Evolutionary conservation across 2,329 filamentous ascomycete species (phyloP).

Genomic region (Furcasterigmium furcatum): DNA sequence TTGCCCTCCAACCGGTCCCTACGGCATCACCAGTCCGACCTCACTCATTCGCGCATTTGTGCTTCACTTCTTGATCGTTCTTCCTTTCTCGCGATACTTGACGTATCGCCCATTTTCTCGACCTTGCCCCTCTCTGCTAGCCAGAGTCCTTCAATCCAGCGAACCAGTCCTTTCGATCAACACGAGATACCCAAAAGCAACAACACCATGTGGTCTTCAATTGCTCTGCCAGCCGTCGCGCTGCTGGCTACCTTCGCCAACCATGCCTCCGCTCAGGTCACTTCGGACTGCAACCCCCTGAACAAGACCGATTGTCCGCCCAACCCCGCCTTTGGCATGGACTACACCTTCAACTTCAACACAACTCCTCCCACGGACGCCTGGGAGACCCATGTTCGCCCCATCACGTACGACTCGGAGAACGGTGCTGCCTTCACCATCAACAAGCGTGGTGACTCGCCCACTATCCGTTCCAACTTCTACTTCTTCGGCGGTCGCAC

Average conservation of each 20-base stretch:
- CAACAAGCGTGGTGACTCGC: slow-evolving; percentile 66
- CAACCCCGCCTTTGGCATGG: slow-evolving; percentile 67
- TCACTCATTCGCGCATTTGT: not conserved
- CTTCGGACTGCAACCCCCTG: slow-evolving; percentile 74
- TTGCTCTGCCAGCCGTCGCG: slow-evolving; percentile 27
- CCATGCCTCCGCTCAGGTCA: slow-evolving; percentile 66
- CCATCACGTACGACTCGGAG: slow-evolving; percentile 56
- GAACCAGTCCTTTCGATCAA: not conserved
- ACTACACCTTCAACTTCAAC: slow-evolving; percentile 64
- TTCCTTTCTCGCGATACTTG: not conserved
- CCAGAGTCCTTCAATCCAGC: not conserved
- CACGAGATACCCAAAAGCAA: not conserved
- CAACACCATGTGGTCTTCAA: slow-evolving; percentile 19
- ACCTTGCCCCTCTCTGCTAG: not conserved
- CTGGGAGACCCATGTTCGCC: slow-evolving; percentile 69
- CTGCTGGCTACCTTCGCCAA: slow-evolving; percentile 40
- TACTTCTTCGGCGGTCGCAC: slow-evolving; percentile 85
- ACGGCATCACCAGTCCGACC: not conserved
- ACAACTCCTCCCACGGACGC: slow-evolving; percentile 52
- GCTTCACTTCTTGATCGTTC: too few species aligned
- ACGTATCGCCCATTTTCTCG: not conserved
- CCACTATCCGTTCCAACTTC: slow-evolving; percentile 75
- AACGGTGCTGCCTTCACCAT: slow-evolving; percentile 73
- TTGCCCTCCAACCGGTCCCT: not conserved
- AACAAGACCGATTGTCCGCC: slow-evolving; percentile 64